phyloP scores from a whole-genome alignment of 2,329 filamentous ascomycete genomes.

The Calonectria hawksworthii region DNA sequence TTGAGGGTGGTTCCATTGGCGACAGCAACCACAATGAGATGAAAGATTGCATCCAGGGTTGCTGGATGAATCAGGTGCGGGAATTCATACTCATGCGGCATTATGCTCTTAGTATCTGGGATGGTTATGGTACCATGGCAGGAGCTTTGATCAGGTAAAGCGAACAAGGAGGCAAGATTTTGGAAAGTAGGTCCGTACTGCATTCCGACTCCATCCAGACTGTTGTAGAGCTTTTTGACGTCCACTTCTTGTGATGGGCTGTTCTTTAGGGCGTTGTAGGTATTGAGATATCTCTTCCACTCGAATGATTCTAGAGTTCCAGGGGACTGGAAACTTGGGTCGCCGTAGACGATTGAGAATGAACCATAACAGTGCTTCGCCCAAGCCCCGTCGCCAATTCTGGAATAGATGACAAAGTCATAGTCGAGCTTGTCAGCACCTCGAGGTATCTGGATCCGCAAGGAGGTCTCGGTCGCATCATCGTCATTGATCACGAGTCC shows the following conservation, averaged over 20 bases:
- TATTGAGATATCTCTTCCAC: neutral
- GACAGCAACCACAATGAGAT: neutral
- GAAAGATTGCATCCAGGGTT: neutral
- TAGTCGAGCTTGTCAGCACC: neutral
- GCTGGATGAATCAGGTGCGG: neutral
- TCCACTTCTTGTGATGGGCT: neutral
- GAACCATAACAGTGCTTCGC: neutral
- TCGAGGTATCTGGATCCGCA: neutral
- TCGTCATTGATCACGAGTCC: neutral
- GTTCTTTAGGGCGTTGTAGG: neutral
- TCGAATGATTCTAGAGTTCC: neutral
- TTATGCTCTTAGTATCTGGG: neutral
- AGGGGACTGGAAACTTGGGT: neutral
- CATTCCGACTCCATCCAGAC: neutral
- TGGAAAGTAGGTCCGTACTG: conserved; percentile 2
- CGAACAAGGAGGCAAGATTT: neutral
- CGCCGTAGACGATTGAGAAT: neutral
- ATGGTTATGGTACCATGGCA: neutral
- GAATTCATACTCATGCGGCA: neutral
- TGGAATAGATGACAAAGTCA: neutral
- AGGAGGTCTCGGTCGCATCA: neutral
- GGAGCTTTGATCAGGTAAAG: neutral
- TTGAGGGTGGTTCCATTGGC: neutral
- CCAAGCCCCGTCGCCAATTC: neutral
- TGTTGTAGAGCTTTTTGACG: neutral